Conservation (phyloP, 192 early-diverging fungal genomes). For the Coemansia sp. region DNA sequence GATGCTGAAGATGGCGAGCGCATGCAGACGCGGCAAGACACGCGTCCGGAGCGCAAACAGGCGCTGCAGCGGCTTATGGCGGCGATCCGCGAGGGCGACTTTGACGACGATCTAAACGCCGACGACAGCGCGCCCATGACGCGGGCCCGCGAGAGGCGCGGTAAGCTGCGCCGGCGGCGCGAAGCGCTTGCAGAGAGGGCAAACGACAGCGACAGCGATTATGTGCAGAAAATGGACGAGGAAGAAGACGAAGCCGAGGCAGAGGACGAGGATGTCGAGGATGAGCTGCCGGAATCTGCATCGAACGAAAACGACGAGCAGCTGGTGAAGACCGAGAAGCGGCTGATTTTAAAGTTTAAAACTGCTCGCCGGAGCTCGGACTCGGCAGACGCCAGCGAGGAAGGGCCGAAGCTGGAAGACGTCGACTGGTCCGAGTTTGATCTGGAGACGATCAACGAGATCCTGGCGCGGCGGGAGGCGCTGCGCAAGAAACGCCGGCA, state of each 20-base stretch:
- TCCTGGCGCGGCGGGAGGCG: slow-evolving; percentile 38
- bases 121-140: not conserved
- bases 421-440: slow-evolving; percentile 53
- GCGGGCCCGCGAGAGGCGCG: not conserved
- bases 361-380: slow-evolving; percentile 1
- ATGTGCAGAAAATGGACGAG: slow-evolving; percentile 11
- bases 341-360: slow-evolving; percentile 36
- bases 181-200: not conserved
- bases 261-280: slow-evolving; percentile 4
- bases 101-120: slow-evolving; percentile 24
- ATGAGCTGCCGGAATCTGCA: slow-evolving; percentile 3
- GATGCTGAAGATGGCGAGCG: slow-evolving; percentile 7
- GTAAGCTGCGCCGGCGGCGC: not conserved
- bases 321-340: slow-evolving; percentile 19
- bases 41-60: slow-evolving; percentile 23
- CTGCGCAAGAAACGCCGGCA: slow-evolving; percentile 16
- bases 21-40: slow-evolving; percentile 34
- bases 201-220: slow-evolving; percentile 21
- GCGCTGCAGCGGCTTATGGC: slow-evolving; percentile 33
- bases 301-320: not conserved
- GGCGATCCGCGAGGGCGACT: slow-evolving; percentile 29
- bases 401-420: slow-evolving; percentile 21
- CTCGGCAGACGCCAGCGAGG: not conserved
- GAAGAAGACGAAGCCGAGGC: slow-evolving; percentile 7
- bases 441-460: slow-evolving; percentile 35